Percentiles rank a stretch among this genome's conserved stretches.
Evolutionary conservation across 1,284 basidiomycete genomes (phyloP).

Genomic region (Peniophora sp.): DNA sequence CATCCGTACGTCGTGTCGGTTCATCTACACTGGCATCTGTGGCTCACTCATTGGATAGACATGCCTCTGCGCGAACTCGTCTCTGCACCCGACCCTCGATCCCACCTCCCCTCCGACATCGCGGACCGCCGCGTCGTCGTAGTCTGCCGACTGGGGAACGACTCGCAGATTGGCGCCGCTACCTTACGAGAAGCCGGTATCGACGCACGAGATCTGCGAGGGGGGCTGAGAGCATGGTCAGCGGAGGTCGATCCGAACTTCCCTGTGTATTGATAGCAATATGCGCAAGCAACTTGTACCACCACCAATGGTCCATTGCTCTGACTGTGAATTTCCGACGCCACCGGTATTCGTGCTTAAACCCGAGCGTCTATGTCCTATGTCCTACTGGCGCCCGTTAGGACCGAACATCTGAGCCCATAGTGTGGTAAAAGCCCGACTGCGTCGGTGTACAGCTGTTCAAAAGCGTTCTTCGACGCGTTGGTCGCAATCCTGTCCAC

Average conservation of each 20-base stretch:
- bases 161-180: conserved; percentile 82
- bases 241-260: conserved; percentile 63
- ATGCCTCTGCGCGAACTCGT: conserved; percentile 59
- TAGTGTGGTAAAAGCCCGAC: no score
- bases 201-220: conserved; percentile 61
- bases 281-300: no score
- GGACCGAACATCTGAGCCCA: no score
- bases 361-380: no score
- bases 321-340: no score
- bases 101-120: conserved; percentile 16
- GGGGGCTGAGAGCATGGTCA: conserved; percentile 76
- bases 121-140: conserved; percentile 33
- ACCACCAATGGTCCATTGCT: no score
- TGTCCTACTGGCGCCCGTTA: no score
- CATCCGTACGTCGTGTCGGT: conserved; percentile 71
- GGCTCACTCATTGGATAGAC: conserved; percentile 34
- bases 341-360: no score
- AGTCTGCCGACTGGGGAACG: conserved; percentile 87
- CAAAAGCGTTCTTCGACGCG: no score
- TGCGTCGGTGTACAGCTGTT: no score
- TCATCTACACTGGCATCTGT: background rate
- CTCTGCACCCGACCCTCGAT: conserved; percentile 37
- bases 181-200: conserved; percentile 43
- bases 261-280: conserved; percentile 60
- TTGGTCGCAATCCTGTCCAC: no score